A percentile compares a stretch with the other conserved stretches of the same genome.
phyloP scores from a whole-genome alignment of 495 filamentous ascomycete species.

The Rostrohypoxylon terebratum region DNA sequence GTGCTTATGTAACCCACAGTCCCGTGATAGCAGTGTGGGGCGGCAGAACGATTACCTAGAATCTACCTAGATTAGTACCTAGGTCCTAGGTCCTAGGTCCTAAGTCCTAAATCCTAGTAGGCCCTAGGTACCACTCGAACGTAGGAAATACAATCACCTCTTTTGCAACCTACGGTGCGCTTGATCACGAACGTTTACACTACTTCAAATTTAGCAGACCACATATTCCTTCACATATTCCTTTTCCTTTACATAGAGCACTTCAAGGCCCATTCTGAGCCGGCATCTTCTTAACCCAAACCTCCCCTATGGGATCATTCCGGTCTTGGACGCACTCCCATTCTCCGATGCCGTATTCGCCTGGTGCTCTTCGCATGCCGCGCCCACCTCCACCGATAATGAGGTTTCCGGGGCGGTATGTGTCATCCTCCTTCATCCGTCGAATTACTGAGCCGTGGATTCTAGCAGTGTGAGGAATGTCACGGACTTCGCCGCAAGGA shows the following conservation, averaged over 20 bases:
- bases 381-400: constrained; percentile 84
- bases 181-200: no score
- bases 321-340: constrained; percentile 75
- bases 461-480: constrained; percentile 75
- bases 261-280: neutral
- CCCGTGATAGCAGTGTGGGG: no score
- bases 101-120: no score
- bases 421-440: constrained; percentile 72
- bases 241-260: neutral
- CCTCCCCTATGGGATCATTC: constrained; percentile 75
- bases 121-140: no score
- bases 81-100: no score
- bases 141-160: no score
- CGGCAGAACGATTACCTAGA: no score
- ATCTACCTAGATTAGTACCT: no score
- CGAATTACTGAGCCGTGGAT: constrained; percentile 80
- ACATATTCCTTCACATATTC: neutral
- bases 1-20: no score
- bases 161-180: no score
- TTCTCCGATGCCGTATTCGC: constrained; percentile 73
- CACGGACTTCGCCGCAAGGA: constrained; percentile 81
- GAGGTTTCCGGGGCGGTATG: constrained; percentile 83
- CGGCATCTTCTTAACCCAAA: constrained; percentile 58
- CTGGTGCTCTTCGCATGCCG: constrained; percentile 69
- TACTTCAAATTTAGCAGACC: no score